These are phyloP conservation scores for Heliamphora exappendiculata DNA, from an alignment of 148 eudicot genomes.

Conservation along the genomic window DNA sequence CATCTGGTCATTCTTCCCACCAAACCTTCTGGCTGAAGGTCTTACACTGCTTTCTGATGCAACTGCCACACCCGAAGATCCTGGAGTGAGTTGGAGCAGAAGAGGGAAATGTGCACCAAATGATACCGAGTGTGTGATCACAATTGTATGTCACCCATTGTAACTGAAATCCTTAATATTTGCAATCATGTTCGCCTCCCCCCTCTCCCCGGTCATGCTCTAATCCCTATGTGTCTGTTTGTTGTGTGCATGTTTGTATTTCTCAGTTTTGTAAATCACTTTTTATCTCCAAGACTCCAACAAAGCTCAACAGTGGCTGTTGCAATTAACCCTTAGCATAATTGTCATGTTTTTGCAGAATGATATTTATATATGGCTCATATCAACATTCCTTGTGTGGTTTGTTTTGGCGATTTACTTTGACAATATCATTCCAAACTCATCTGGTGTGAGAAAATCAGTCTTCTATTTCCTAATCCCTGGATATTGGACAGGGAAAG, in stretches of 20 bases:
- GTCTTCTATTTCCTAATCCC: constrained; percentile 63
- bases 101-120: constrained; percentile 44
- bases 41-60: constrained; percentile 49
- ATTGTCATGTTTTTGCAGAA: constrained; percentile 36
- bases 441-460: constrained; percentile 79
- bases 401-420: constrained; percentile 80
- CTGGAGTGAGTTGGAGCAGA: constrained; percentile 65
- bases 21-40: constrained; percentile 56
- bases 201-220: background rate
- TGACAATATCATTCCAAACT: constrained; percentile 75
- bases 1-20: constrained; percentile 59
- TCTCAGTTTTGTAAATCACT: background rate
- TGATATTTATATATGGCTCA: constrained; percentile 54
- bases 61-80: constrained; percentile 42
- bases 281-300: background rate
- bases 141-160: constrained; percentile 37
- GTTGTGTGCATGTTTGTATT: background rate
- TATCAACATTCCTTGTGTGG: constrained; percentile 49
- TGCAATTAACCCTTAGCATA: background rate
- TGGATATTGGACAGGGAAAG: constrained; percentile 80
- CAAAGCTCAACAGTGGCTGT: background rate
- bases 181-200: background rate
- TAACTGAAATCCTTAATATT: background rate
- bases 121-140: constrained; percentile 47
- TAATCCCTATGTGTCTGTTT: background rate